phyloP scores from a whole-genome alignment of 1,284 basidiomycete genomes.

The Trametes versicolor region DNA sequence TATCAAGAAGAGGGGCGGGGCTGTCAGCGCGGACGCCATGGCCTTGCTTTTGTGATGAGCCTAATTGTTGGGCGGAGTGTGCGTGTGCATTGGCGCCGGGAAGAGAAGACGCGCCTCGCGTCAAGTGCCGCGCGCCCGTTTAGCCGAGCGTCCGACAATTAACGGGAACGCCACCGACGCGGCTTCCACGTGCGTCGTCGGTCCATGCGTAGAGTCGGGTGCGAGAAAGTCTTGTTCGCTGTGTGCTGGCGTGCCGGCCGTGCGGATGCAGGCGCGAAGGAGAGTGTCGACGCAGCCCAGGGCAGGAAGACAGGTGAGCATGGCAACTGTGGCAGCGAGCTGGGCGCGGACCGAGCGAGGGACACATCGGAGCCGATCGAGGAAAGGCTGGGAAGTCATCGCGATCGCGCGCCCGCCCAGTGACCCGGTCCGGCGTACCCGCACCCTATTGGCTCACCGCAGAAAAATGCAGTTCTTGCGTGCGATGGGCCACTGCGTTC shows the following conservation, averaged over 20 bases:
- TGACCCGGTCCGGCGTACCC: neutral
- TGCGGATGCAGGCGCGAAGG: neutral
- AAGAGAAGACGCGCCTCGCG: conserved; percentile 14
- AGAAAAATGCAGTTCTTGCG: neutral
- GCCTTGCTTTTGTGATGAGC: conserved; percentile 22
- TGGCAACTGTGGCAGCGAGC: neutral
- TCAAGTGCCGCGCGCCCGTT: neutral
- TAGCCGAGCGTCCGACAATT: conserved; percentile 15
- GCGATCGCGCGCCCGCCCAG: conserved; percentile 1
- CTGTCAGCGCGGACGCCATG: conserved; percentile 20
- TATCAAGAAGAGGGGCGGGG: conserved; percentile 18
- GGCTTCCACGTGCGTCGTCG: conserved; percentile 16
- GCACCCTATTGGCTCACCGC: neutral
- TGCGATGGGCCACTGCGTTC: neutral
- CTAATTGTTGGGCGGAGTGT: conserved; percentile 20
- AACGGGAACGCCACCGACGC: conserved; percentile 19
- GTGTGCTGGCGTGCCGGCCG: neutral
- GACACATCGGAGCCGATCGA: conserved; percentile 3
- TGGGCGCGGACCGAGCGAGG: conserved; percentile 3
- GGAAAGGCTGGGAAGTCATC: conserved; percentile 2
- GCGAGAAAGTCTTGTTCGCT: neutral
- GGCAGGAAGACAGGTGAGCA: neutral
- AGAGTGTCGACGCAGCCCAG: neutral
- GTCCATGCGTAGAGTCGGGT: neutral
- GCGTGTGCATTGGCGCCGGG: conserved; percentile 9